Base-by-base conservation (phyloP, 768 basidiomycete genomes). In the Chalciporus pseudorubinellus region DNA sequence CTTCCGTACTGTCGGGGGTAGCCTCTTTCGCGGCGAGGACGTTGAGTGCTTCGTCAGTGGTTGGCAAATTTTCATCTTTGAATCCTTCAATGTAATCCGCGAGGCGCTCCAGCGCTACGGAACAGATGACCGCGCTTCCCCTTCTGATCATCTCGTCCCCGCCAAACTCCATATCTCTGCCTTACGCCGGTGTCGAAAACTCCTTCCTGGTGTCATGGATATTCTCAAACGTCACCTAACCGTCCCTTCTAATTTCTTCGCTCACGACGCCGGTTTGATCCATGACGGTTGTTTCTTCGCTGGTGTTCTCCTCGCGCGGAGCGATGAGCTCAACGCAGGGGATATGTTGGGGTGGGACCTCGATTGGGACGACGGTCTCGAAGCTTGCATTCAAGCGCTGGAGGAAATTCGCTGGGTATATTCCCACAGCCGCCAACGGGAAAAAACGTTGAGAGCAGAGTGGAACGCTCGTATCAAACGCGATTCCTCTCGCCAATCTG, bases 1-100 rank as follows among this genome's bases (percentile, higher is more conserved):
- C 43, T 69, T 77, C 31, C 76, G 77, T 39, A 59, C 66, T 16
- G 66, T 72, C 6, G 65, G 65, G 28, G 60, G 62, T 24, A 64
- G 58, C 24, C 50, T 69, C 21, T 53, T 79, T 28, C 73, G 77
- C 10, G 62, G 68, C 7, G 81, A 82, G 55, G 83, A 85, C 47
- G 68, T 81, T 29, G 77, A 81, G 48, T 70, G 85, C 51, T 94
- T 89, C 64, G 84, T 86, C 40, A 84, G 88, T 61, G 84, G 86
- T 29, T 95, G 93, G 92, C 87, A 90, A 79, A 86, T 92, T 48
- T 93, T 90, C 70, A 84, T 95, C 56, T 95, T 95, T 58, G 91
- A 95, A 69, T 92, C 89, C 66, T 79, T 93, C 65, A 94, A 94
- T 67, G 80, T 92, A 57, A 87, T 95, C 58, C 84, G 90, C 24